Conservation (phyloP, 768 basidiomycete genomes). For the Cystobasidium tubakii region DNA sequence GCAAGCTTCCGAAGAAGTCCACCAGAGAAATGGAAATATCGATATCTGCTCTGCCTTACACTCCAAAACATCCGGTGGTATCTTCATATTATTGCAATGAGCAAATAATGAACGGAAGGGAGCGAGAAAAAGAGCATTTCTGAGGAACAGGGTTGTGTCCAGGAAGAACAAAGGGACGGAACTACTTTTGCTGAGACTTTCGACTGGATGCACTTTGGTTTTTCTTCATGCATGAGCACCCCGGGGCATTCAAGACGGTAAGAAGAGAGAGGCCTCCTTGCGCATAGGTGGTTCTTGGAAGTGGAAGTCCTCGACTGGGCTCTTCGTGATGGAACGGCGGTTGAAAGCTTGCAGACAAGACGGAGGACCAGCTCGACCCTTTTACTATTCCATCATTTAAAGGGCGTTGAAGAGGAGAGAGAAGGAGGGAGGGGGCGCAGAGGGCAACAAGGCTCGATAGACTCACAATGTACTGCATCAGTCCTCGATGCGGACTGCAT, state of each 20-base stretch:
- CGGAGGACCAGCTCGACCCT: constrained; percentile 25
- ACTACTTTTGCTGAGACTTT: too few relatives aligned
- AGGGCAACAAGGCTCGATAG: neutral
- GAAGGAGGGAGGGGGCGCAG: neutral
- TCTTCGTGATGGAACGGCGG: neutral
- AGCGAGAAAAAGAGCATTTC: constrained; percentile 24
- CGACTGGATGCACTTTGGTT: too few relatives aligned
- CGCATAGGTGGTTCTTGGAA: neutral
- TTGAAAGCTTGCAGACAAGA: neutral
- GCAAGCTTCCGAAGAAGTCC: too few relatives aligned
- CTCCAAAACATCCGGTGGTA: neutral
- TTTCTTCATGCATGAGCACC: too few relatives aligned
- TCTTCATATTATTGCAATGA: neutral
- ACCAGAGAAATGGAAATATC: neutral
- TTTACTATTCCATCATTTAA: constrained; percentile 36
- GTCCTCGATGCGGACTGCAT: too few relatives aligned
- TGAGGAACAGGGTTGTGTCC: neutral
- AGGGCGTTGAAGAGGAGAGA: neutral
- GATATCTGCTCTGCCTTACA: constrained; percentile 34
- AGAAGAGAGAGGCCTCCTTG: neutral
- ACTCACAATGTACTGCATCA: neutral
- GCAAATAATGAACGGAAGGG: constrained; percentile 1
- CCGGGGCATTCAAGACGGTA: too few relatives aligned
- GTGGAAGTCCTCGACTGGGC: neutral
- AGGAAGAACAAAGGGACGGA: neutral